phyloP scores from a whole-genome alignment of 768 basidiomycete species.

The Serendipita indica region DNA sequence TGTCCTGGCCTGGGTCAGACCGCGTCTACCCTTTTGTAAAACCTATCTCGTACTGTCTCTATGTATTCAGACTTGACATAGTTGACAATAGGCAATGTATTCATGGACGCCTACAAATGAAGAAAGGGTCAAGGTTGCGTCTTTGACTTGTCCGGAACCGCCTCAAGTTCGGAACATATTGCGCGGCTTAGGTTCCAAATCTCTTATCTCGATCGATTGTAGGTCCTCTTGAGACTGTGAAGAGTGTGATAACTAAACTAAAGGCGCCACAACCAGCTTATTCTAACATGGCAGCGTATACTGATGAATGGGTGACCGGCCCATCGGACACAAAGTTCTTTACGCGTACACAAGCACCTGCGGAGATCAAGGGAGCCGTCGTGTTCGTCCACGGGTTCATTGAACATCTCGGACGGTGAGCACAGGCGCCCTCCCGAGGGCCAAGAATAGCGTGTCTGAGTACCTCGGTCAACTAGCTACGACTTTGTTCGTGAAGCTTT shows the following conservation, averaged over 20 bases:
- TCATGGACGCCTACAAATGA: neutral
- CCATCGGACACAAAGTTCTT: neutral
- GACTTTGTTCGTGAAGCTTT: neutral
- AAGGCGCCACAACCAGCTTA: no score
- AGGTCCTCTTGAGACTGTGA: no score
- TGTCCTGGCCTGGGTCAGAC: slow-evolving; percentile 43
- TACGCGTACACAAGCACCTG: neutral
- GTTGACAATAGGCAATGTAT: slow-evolving; percentile 3
- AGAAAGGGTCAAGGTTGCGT: no score
- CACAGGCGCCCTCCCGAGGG: neutral
- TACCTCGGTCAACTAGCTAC: no score
- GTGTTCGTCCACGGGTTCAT: slow-evolving; percentile 6
- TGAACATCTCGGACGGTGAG: neutral
- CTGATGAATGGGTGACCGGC: slow-evolving; percentile 4
- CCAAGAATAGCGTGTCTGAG: no score
- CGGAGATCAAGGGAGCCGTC: neutral
- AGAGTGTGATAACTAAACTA: no score
- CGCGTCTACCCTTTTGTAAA: slow-evolving; percentile 16
- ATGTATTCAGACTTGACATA: slow-evolving; percentile 50
- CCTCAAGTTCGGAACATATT: no score
- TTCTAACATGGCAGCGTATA: neutral
- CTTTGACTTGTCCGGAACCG: no score
- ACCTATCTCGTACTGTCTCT: slow-evolving; percentile 44
- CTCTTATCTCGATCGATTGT: no score
- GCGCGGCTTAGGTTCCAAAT: no score